Evolutionary conservation across 2,329 filamentous ascomycete species (phyloP), one percentile per base, ranked within the genome.

Genomic region (Colletotrichum tabaci): DNA sequence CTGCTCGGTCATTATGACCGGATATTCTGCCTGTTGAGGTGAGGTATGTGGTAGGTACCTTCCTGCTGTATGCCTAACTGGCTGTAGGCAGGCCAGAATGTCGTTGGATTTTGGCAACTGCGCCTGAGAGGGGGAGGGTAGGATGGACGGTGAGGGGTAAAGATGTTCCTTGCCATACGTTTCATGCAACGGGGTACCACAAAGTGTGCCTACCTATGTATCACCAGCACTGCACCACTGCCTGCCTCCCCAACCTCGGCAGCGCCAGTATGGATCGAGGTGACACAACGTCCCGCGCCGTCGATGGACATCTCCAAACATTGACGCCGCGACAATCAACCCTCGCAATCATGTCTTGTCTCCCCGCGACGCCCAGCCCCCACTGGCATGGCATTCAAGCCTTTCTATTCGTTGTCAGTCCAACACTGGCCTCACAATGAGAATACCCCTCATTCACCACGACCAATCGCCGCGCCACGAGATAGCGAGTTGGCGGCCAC

Each of bases 371-470:
- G 26, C 26, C 16, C 50, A 16, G 50, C 16, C 35, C 16, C 26
- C 30, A 55, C 30, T 40, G 40, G n/a, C 42, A 38, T 56, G 50
- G 30, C 58, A n/a, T 53, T 56, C 50, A 42, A 58, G 30, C 21
- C 26, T 62, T 58, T 52, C 23, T 44, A 66, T 57, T 61, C 44
- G 57, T 63, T 71, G 64, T 40, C 64, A 63, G 62, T 71, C 64
- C 64, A 60, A 71, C 64, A 62, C 52, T 62, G 57, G 57, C 68
- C 68, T 67, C 57, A 62, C 67, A 53, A 38, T 16, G 13, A n/a
- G 53, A 42, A 42, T 71, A 71, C 68, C 68, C 68, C 68, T 67
- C 68, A 67, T 46, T 47, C 65, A 21, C 35, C 50, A 50, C 42
- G 7, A 38, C 68, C 68, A 71, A 71, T 71, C 44, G 64, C 64